These are phyloP conservation scores for Phlegmacium glaucopus DNA, from an alignment of 768 basidiomycete genomes.

Conservation along the genomic window DNA sequence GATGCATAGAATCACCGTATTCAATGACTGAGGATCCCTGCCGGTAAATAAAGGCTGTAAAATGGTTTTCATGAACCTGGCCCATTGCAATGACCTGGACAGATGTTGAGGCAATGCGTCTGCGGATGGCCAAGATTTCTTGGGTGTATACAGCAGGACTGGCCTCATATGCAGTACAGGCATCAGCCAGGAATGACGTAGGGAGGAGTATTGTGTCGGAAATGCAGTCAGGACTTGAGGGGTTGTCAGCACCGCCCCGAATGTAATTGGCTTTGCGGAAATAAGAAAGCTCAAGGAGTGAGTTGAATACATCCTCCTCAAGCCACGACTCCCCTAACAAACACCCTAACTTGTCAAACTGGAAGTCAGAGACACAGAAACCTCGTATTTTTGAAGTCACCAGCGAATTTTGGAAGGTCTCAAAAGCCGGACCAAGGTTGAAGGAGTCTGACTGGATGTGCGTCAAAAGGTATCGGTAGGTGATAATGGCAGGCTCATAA, in stretches of 20 bases:
- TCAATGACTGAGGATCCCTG: background rate
- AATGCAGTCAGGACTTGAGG: background rate
- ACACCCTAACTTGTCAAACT: constrained; percentile 12
- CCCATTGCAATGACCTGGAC: constrained; percentile 1
- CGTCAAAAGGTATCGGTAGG: no score
- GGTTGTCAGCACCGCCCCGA: background rate
- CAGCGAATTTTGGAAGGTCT: no score
- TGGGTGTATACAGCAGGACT: background rate
- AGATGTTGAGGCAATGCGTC: no score
- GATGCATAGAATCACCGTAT: constrained; percentile 15
- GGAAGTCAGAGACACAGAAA: constrained; percentile 8
- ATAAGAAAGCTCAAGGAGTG: constrained; percentile 14
- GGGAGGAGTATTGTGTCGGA: constrained; percentile 2
- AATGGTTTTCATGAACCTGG: constrained; percentile 4
- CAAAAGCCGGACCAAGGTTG: no score
- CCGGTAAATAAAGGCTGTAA: constrained; percentile 5
- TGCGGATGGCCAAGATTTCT: background rate
- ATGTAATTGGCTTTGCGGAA: background rate
- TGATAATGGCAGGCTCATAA: no score
- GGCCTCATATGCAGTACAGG: background rate
- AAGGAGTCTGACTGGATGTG: no score
- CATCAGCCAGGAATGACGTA: constrained; percentile 6
- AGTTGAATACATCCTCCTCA: constrained; percentile 18
- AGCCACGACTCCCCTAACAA: constrained; percentile 21
- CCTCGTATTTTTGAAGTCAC: constrained; percentile 3